Conservation (phyloP, 2,329 filamentous ascomycete genomes). For the Colletotrichum sp. region DNA sequence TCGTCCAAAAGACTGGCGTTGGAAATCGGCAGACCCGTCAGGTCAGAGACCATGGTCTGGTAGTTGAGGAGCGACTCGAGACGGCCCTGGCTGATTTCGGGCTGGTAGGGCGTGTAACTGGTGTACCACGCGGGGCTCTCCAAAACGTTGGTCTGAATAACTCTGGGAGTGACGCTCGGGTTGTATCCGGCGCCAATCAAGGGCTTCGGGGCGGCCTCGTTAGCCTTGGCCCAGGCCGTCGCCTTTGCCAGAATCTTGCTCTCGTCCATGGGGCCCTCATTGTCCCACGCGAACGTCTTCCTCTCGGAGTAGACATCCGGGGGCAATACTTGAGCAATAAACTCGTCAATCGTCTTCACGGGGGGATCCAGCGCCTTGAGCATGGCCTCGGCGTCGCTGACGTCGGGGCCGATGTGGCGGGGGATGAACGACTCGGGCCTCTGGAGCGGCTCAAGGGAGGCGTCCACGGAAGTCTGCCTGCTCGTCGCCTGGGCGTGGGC, state of each 20-base stretch:
- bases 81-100: constrained; percentile 94
- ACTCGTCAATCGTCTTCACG: constrained; percentile 75
- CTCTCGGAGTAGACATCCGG: constrained; percentile 75
- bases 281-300: constrained; percentile 60
- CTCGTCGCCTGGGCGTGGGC: constrained; percentile 9
- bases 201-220: constrained; percentile 52
- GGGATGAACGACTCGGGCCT: constrained; percentile 71
- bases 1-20: constrained; percentile 94
- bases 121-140: constrained; percentile 98
- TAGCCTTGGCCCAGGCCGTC: constrained; percentile 36
- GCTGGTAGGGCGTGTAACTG: constrained; percentile 96
- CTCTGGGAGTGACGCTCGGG: constrained; percentile 81
- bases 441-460: constrained; percentile 22
- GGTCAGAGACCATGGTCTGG: constrained; percentile 88
- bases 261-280: constrained; percentile 59
- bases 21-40: constrained; percentile 85
- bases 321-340: constrained; percentile 84
- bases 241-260: constrained; percentile 57
- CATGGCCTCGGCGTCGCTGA: constrained; percentile 76
- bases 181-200: constrained; percentile 92
- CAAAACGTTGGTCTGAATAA: constrained; percentile 91
- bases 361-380: constrained; percentile 79
- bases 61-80: constrained; percentile 94
- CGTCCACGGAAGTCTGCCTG: constrained; percentile 6
- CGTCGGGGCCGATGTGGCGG: constrained; percentile 86